Base-by-base conservation (phyloP, 768 basidiomycete species). In the Russula olivacea region DNA sequence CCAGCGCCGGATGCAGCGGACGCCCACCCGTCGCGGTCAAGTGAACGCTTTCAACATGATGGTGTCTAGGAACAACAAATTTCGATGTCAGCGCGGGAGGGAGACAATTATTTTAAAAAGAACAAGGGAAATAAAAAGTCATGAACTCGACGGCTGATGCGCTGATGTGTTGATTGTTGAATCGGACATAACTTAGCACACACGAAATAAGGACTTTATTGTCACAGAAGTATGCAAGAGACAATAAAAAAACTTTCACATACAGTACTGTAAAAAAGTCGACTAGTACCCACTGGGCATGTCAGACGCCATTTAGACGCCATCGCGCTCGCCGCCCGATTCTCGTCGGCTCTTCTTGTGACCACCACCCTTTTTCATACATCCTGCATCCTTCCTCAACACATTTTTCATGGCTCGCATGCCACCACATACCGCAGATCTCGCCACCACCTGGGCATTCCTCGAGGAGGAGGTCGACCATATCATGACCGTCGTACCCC, bases 401-500 rank as follows among this genome's bases (percentile, higher is more conserved):
- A 28, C 62, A 53, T 30, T 61, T 61, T 64, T 70, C 30, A 25
- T n/a, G n/a, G n/a, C n/a, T n/a, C n/a, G n/a, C n/a, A 86, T 91
- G 81, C 89, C 88, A 2, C 80, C 86, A 58, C 71, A 85, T 8
- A 81, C 69, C 65, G 59, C 89, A 34, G 92, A 93, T 73, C 78
- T 93, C 51, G 80, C 80, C 11, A 89, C 88, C n/a, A 93, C 91
- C 28, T 95, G 93, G 93, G 77, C 81, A 6, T 94, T 88, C 71
- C 83, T 95, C 50, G 87, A 92, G 74, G 90, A 93, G 64, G 86
- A 85, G 52, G 88, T 93, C 34, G 91, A 93, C 76, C 91, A 93
- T 71, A 93, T 93, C 72, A 92, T 93, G 91, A 91, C 88, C 68
- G 30, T 30, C 30, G 5, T n/a, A n/a, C n/a, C 30, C 1, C 4